phyloP scores from a whole-genome alignment of 2,329 filamentous ascomycete genomes.

The Hypoxylon sp. region DNA sequence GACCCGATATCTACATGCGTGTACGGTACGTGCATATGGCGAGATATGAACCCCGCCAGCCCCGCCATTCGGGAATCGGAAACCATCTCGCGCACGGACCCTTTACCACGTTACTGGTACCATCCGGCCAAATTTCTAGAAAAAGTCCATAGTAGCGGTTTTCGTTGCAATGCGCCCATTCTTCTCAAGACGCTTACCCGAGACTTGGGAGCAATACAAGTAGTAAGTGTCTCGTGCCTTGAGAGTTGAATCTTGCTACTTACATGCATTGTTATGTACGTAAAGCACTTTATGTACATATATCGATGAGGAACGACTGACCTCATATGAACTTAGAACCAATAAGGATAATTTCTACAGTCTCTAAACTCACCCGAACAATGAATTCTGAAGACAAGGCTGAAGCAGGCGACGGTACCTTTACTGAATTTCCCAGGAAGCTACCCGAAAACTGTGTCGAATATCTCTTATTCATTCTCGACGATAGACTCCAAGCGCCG shows the following conservation, averaged over 20 bases:
- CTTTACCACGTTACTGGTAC: neutral
- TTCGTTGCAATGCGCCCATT: too few species aligned
- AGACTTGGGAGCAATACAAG: neutral
- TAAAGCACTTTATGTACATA: neutral
- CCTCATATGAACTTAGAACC: neutral
- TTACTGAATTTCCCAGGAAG: constrained; percentile 47
- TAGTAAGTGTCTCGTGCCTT: too few species aligned
- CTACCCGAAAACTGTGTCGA: constrained; percentile 86
- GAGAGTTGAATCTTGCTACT: too few species aligned
- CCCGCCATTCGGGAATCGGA: neutral
- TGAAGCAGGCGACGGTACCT: constrained; percentile 41
- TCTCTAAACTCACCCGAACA: neutral
- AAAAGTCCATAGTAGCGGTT: too few species aligned
- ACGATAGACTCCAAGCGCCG: constrained; percentile 61
- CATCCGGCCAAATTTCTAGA: too few species aligned
- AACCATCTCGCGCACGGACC: neutral
- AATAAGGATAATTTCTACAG: neutral
- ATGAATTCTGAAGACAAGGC: constrained; percentile 41
- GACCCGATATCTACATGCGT: too few species aligned
- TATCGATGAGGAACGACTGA: constrained; percentile 3
- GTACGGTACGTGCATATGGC: too few species aligned
- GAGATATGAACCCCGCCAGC: too few species aligned
- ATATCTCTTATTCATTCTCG: constrained; percentile 79
- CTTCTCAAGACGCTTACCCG: too few species aligned
- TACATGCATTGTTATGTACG: too few species aligned